A percentile compares a stretch with the other conserved stretches of the same genome.
These are phyloP conservation scores for Boletus sensibilis DNA, from an alignment of 768 basidiomycete species.

Conservation along the genomic window DNA sequence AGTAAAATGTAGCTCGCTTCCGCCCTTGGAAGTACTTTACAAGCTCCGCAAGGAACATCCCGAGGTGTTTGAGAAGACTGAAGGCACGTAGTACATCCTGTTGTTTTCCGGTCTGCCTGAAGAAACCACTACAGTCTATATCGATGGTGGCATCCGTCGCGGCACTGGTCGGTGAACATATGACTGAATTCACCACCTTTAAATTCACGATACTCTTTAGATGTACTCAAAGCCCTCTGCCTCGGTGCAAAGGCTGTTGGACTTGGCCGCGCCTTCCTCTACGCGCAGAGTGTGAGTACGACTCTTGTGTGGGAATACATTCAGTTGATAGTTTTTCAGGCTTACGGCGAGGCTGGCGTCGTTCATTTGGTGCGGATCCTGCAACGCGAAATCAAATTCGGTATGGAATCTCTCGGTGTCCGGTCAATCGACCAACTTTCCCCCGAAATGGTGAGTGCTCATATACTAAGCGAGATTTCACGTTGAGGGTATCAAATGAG, in stretches of 20 bases:
- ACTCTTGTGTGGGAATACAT: not conserved
- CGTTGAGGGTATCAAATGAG: constrained; percentile 31
- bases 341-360: constrained; percentile 73
- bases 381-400: constrained; percentile 71
- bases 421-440: constrained; percentile 59
- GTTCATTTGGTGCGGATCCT: constrained; percentile 64
- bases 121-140: constrained; percentile 56
- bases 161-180: constrained; percentile 60
- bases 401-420: constrained; percentile 77
- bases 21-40: constrained; percentile 77
- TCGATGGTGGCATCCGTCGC: constrained; percentile 74
- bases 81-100: constrained; percentile 44
- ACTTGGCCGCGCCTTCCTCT: constrained; percentile 82
- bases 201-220: constrained; percentile 32
- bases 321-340: constrained; percentile 40
- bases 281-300: constrained; percentile 70
- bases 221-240: constrained; percentile 88
- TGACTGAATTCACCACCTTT: not conserved
- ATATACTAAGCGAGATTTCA: not conserved
- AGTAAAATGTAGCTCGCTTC: constrained; percentile 54
- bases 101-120: constrained; percentile 1
- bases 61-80: constrained; percentile 67
- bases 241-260: constrained; percentile 87
- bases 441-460: constrained; percentile 65
- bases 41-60: constrained; percentile 70